Conservation (phyloP, 768 basidiomycete species). For the Xanthoconium stramineum region DNA sequence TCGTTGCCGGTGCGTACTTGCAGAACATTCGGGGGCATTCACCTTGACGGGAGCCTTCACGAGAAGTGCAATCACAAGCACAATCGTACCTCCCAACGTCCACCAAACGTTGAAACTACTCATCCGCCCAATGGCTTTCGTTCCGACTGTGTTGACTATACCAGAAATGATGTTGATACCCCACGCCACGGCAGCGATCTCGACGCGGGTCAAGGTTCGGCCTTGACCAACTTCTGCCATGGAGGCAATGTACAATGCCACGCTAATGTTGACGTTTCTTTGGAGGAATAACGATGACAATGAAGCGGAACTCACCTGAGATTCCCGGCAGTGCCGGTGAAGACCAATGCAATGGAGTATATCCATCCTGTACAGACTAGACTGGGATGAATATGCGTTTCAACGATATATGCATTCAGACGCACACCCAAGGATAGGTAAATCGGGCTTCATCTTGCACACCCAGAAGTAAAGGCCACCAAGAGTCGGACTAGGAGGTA, state of each 20-base stretch:
- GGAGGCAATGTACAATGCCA: constrained; percentile 54
- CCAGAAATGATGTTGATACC: constrained; percentile 54
- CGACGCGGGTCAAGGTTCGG: constrained; percentile 42
- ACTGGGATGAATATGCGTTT: not conserved
- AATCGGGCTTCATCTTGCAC: constrained; percentile 55
- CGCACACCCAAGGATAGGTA: constrained; percentile 52
- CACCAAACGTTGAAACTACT: constrained; percentile 58
- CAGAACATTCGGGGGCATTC: not conserved
- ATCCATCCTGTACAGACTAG: constrained; percentile 52
- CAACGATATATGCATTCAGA: not conserved
- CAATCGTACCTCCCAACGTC: constrained; percentile 57
- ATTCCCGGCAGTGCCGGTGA: constrained; percentile 59
- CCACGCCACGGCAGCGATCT: constrained; percentile 55
- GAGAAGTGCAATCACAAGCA: constrained; percentile 54
- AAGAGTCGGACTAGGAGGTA: constrained; percentile 44
- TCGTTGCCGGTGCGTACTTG: not conserved
- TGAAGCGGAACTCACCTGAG: constrained; percentile 35
- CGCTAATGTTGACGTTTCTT: constrained; percentile 27
- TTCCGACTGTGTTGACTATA: constrained; percentile 53
- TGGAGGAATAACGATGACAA: not conserved
- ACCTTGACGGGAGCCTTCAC: constrained; percentile 56
- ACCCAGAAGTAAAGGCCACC: constrained; percentile 65
- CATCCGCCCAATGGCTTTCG: constrained; percentile 54
- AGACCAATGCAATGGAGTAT: constrained; percentile 57
- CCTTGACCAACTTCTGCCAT: constrained; percentile 48